Base-by-base conservation (phyloP, 495 filamentous ascomycete species). In the Terfezia claveryi region DNA sequence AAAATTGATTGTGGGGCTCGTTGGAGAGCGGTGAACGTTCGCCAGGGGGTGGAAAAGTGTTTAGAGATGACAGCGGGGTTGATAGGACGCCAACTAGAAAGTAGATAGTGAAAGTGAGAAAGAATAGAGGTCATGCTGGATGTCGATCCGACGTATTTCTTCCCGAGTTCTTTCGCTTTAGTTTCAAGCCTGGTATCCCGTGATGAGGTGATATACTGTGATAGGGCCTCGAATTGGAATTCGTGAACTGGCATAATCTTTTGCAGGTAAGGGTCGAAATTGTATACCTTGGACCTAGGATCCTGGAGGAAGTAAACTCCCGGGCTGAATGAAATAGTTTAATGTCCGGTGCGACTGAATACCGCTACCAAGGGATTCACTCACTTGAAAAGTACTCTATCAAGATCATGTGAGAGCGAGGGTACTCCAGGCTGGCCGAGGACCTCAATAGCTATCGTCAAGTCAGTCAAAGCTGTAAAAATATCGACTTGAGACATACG, bases 231-330 rank as follows among this genome's bases (percentile, higher is more conserved):
- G 64, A 93, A 96, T 63, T 99, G 85, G 58, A 99, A 96, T 65
- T 96, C 85, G 1, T 74, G 70, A 1, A 88, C 79, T 2, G 87
- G 87, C 86, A 94, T 93, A 63, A 96, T 89, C 54, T 76, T 76
- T 52, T 85, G 78, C 23, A 96, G 75, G 64, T 94, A 94, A 0
- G 91, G 91, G 62, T 96, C 87, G 63, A 96, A 96, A 64, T 96
- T 96, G 72, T 75, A 96, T 41, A 94, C 85, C 10, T 79, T 75
- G 38, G 92, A 87, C 53, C 85, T 75, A 23, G 84, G 82, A 63
- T 96, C 92, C 62, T 89, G 87, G 36, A 99, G 77, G 37, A 83
- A 79, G 64, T 94, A 94, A 36, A 94, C 82, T 17, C 91, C 89
- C 4, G 87, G 85, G 66, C 75, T 80, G 44, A n/a, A 52, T 38